These are phyloP conservation scores for Xylaria scruposa DNA, from an alignment of 495 filamentous ascomycete species.

Conservation along the genomic window DNA sequence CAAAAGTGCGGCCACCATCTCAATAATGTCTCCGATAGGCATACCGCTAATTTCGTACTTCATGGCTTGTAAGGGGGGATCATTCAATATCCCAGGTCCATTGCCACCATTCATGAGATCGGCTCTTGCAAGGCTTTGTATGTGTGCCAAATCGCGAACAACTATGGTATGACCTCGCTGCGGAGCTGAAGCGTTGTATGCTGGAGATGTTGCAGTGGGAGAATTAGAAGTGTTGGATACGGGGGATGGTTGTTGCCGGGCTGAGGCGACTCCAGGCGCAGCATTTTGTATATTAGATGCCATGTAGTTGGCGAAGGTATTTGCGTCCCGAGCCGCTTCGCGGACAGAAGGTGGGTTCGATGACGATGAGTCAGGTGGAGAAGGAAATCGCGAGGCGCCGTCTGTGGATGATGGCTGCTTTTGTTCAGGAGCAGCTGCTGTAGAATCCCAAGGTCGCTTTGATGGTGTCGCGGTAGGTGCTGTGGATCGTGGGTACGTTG, in stretches of 20 bases:
- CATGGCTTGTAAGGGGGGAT: constrained; percentile 57
- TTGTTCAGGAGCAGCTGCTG: constrained; percentile 31
- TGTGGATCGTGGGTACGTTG: constrained; percentile 34
- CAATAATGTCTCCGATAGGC: constrained; percentile 97
- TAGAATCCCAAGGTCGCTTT: constrained; percentile 40
- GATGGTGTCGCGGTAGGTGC: constrained; percentile 35
- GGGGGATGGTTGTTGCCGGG: constrained; percentile 64
- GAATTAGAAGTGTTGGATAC: constrained; percentile 53
- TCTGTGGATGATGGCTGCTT: constrained; percentile 38
- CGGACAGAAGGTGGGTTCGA: constrained; percentile 49
- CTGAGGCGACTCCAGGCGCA: constrained; percentile 40
- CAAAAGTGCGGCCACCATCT: constrained; percentile 98
- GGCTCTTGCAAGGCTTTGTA: constrained; percentile 84
- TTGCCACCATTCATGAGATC: constrained; percentile 63
- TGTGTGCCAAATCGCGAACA: constrained; percentile 84
- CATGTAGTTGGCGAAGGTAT: constrained; percentile 44
- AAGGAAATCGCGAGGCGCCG: constrained; percentile 52
- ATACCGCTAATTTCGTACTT: constrained; percentile 97
- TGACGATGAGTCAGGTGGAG: constrained; percentile 57
- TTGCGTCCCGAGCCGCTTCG: constrained; percentile 43
- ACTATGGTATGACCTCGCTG: constrained; percentile 64
- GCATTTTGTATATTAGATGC: constrained; percentile 40
- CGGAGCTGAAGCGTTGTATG: constrained; percentile 34
- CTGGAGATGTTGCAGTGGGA: constrained; percentile 32
- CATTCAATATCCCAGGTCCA: constrained; percentile 55